Percentiles rank a stretch among this genome's conserved stretches.
Evolutionary conservation across 257 asterid species (phyloP).

Genomic region (Ilex asprella): DNA sequence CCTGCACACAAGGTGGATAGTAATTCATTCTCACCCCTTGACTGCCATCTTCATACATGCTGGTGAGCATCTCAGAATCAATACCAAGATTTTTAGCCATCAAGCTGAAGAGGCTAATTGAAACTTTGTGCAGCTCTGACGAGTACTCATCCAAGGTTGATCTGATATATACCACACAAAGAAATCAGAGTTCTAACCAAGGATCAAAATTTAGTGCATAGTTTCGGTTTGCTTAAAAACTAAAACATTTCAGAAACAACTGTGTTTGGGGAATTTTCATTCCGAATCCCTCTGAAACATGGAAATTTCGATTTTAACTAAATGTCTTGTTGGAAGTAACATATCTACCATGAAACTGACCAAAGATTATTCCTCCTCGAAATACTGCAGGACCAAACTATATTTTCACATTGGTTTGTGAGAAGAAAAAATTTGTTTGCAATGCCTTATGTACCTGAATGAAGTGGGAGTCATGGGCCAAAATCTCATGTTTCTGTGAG

Average conservation of each 20-base stretch:
- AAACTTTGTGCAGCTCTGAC: constrained; percentile 14
- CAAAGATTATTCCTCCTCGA: too few relatives aligned
- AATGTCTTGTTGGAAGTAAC: too few relatives aligned
- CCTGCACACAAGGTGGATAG: constrained; percentile 29
- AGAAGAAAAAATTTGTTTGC: too few relatives aligned
- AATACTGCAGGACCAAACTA: too few relatives aligned
- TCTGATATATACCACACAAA: constrained; percentile 1
- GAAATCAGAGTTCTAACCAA: background rate
- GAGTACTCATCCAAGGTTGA: constrained; percentile 29
- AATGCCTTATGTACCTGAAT: constrained; percentile 18
- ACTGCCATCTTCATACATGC: constrained; percentile 21
- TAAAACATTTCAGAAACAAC: background rate
- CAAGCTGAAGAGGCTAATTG: constrained; percentile 12
- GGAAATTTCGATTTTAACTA: too few relatives aligned
- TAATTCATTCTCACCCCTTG: constrained; percentile 40
- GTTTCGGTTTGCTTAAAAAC: background rate
- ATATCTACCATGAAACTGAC: too few relatives aligned
- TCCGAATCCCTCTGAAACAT: background rate
- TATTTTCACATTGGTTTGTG: too few relatives aligned
- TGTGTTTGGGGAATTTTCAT: background rate
- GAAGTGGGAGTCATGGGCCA: constrained; percentile 26
- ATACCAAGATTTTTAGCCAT: constrained; percentile 30
- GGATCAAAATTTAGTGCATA: background rate
- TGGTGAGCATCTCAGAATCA: constrained; percentile 14
- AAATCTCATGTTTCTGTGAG: constrained; percentile 17